A percentile compares a stretch with the other conserved stretches of the same genome.
Conservation (phyloP, 192 early-diverging fungal genomes). For the Linnemannia zychae region DNA sequence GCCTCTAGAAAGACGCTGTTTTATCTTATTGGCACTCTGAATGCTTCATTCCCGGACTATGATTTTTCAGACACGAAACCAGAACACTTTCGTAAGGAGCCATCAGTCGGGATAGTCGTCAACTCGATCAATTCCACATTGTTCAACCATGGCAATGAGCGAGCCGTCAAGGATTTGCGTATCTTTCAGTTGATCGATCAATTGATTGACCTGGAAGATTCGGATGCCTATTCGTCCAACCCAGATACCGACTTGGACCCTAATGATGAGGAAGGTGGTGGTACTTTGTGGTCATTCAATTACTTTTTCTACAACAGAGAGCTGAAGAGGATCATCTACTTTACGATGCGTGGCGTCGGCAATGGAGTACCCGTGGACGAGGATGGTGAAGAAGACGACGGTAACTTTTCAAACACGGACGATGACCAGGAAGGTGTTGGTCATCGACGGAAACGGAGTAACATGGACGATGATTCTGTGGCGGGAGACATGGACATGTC, state of each 20-base stretch:
- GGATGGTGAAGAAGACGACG: slow-evolving; percentile 26
- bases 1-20: slow-evolving; percentile 92
- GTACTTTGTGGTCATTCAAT: slow-evolving; percentile 88
- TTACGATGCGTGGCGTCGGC: slow-evolving; percentile 91
- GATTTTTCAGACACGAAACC: slow-evolving; percentile 93
- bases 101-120: slow-evolving; percentile 75
- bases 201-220: slow-evolving; percentile 82
- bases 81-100: slow-evolving; percentile 83
- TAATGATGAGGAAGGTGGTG: slow-evolving; percentile 88
- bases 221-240: slow-evolving; percentile 91
- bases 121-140: slow-evolving; percentile 90
- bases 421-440: slow-evolving; percentile 34
- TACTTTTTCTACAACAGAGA: slow-evolving; percentile 97
- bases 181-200: slow-evolving; percentile 93
- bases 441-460: slow-evolving; percentile 23
- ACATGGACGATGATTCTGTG: slow-evolving; percentile 28
- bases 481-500: slow-evolving; percentile 46
- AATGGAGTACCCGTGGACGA: slow-evolving; percentile 51
- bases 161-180: slow-evolving; percentile 67
- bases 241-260: slow-evolving; percentile 91
- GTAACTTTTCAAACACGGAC: slow-evolving; percentile 37
- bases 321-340: slow-evolving; percentile 92
- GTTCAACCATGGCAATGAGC: slow-evolving; percentile 83
- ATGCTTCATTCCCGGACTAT: slow-evolving; percentile 96
- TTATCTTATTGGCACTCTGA: slow-evolving; percentile 95